Evolutionary conservation across 2,329 filamentous ascomycete species (phyloP).

Genomic region (Didymella segeticola): DNA sequence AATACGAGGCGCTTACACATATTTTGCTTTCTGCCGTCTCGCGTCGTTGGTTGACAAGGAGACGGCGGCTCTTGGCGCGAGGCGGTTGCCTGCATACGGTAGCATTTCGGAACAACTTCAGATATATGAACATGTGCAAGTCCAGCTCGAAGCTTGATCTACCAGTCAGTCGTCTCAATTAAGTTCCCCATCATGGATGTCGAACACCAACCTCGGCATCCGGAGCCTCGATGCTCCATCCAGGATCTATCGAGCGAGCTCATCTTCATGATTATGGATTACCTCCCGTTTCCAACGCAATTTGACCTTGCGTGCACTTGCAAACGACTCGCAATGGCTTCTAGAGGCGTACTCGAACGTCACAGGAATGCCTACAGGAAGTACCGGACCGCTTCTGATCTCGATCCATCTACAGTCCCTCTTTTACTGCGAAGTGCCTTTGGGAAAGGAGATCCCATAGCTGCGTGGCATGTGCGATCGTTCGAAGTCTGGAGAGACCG

Average conservation of each 20-base stretch:
- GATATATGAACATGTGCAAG: not conserved
- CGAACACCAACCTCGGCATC: not conserved
- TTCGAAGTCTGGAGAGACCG: constrained; percentile 20
- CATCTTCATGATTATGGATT: not conserved
- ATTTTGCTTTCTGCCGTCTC: not conserved
- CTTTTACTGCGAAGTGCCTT: constrained; percentile 15
- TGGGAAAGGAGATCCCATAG: constrained; percentile 11
- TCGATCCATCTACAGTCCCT: constrained; percentile 10
- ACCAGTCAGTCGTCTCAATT: not conserved
- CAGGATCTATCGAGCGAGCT: not conserved
- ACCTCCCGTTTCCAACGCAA: not conserved
- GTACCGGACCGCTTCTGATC: not conserved
- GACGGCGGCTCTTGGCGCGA: not conserved
- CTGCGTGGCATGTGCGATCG: constrained; percentile 17
- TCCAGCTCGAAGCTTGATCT: not conserved
- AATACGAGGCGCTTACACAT: not conserved
- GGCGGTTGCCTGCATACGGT: not conserved
- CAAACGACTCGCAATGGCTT: not conserved
- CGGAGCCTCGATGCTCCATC: not conserved
- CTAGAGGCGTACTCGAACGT: not conserved
- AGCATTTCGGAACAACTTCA: not conserved
- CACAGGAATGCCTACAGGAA: not conserved
- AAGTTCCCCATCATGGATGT: not conserved
- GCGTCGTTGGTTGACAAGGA: not conserved
- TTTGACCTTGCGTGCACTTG: not conserved